Percentiles rank a stretch among this genome's conserved stretches.
phyloP scores from a whole-genome alignment of 176 grass and related monocot species.

The Juncus inflexus region DNA sequence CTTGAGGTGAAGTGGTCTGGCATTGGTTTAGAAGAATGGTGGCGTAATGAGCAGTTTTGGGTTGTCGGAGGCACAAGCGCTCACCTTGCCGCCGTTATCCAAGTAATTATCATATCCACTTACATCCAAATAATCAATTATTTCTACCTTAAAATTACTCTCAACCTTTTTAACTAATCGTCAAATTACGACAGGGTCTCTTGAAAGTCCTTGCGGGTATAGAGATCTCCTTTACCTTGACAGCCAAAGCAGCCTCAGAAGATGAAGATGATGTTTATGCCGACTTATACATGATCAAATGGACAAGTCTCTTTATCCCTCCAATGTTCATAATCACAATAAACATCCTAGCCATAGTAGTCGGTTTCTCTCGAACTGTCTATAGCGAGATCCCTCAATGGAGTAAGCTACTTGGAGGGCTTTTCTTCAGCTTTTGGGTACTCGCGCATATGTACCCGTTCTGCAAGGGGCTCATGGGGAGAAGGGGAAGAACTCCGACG shows the following conservation, averaged over 20 bases:
- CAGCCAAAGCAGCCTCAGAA: constrained; percentile 58
- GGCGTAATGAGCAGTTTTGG: constrained; percentile 80
- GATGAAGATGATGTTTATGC: constrained; percentile 70
- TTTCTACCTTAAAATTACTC: neutral
- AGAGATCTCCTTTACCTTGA: constrained; percentile 86
- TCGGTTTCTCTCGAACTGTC: constrained; percentile 55
- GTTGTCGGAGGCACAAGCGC: constrained; percentile 72
- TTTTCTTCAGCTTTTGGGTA: constrained; percentile 93
- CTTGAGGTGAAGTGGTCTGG: constrained; percentile 91
- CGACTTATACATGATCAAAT: constrained; percentile 76
- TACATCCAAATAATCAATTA: neutral
- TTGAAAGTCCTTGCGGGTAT: constrained; percentile 82
- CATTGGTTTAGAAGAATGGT: constrained; percentile 75
- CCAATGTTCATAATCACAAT: constrained; percentile 64
- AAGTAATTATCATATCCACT: constrained; percentile 7
- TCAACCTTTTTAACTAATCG: neutral
- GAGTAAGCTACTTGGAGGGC: constrained; percentile 65
- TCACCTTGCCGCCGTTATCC: constrained; percentile 57
- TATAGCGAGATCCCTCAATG: constrained; percentile 88
- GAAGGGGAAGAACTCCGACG: constrained; percentile 49
- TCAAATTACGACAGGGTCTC: constrained; percentile 36
- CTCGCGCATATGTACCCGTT: constrained; percentile 82
- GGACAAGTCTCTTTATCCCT: constrained; percentile 83
- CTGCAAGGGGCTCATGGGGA: constrained; percentile 78
- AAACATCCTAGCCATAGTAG: constrained; percentile 71